Conservation (phyloP, 1,284 basidiomycete genomes). For the Anthracocystis walkeri region DNA sequence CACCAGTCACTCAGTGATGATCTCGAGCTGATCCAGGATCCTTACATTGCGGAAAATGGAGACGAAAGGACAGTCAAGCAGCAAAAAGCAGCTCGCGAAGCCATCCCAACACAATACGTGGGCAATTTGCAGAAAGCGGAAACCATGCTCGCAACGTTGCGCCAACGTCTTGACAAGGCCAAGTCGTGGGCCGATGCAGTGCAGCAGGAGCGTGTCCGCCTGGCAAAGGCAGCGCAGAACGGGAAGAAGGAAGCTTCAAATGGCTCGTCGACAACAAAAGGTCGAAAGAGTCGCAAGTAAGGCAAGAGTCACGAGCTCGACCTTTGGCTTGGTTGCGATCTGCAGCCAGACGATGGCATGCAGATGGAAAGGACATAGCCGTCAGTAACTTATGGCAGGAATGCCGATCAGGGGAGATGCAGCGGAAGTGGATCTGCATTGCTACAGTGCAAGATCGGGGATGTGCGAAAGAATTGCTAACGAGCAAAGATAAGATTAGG, state of each 20-base stretch:
- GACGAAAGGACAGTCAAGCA: constrained; percentile 43
- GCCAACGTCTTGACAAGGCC: constrained; percentile 28
- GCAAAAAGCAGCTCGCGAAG: constrained; percentile 42
- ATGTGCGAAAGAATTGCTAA: too few relatives aligned
- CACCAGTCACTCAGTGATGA: constrained; percentile 36
- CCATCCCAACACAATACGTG: constrained; percentile 39
- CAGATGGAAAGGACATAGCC: too few relatives aligned
- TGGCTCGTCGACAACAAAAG: constrained; percentile 6
- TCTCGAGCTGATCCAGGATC: constrained; percentile 43
- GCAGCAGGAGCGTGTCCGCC: constrained; percentile 6
- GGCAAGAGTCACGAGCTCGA: background rate
- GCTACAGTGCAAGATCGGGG: background rate
- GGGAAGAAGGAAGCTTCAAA: constrained; percentile 3
- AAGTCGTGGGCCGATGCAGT: constrained; percentile 12
- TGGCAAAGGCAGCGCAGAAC: background rate
- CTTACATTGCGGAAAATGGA: constrained; percentile 23
- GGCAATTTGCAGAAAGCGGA: constrained; percentile 32
- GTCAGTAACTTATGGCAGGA: background rate
- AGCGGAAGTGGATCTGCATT: background rate
- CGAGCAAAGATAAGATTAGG: too few relatives aligned
- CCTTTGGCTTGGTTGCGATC: background rate
- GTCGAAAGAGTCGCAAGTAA: constrained; percentile 15
- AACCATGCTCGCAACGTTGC: constrained; percentile 23
- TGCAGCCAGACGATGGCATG: background rate
- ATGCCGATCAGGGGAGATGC: background rate